These are phyloP conservation scores for Rhizopus microsporus DNA, from an alignment of 371 early-diverging fungal genomes.

Conservation along the genomic window DNA sequence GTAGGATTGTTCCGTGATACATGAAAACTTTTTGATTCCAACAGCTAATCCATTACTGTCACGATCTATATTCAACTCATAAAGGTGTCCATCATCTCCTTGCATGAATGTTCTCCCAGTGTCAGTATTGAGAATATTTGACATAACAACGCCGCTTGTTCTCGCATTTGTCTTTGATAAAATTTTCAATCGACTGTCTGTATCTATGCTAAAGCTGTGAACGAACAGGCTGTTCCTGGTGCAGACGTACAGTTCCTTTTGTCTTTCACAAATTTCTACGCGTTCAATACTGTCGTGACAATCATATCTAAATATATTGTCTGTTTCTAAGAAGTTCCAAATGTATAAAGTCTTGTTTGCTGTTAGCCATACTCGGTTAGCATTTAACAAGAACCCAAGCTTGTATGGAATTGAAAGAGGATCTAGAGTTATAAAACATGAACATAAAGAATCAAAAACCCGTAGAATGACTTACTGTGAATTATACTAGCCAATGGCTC, in stretches of 20 bases:
- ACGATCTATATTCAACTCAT: slow-evolving; percentile 62
- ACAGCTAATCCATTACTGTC: background rate
- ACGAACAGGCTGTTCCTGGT: slow-evolving; percentile 14
- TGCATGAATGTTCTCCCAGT: slow-evolving; percentile 82
- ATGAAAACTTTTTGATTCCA: background rate
- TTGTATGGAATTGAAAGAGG: slow-evolving; percentile 11
- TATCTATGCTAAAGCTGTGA: slow-evolving; percentile 6
- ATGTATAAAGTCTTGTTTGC: slow-evolving; percentile 8
- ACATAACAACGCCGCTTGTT: slow-evolving; percentile 12
- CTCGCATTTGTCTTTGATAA: background rate
- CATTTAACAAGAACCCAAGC: slow-evolving; percentile 11
- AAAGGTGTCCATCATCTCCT: slow-evolving; percentile 83
- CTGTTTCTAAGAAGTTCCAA: slow-evolving; percentile 11
- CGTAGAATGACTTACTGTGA: background rate
- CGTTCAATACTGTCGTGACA: slow-evolving; percentile 12
- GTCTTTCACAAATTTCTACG: slow-evolving; percentile 10
- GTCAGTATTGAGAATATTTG: slow-evolving; percentile 31
- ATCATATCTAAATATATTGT: slow-evolving; percentile 16
- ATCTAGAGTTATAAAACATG: background rate
- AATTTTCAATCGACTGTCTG: slow-evolving; percentile 3
- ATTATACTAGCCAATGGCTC: background rate
- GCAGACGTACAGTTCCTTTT: slow-evolving; percentile 9
- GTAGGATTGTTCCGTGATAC: slow-evolving; percentile 11
- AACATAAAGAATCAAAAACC: background rate
- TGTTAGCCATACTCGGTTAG: slow-evolving; percentile 15